These are phyloP conservation scores for Mortierella sp. DNA, from an alignment of 371 early-diverging fungal genomes.

Conservation along the genomic window DNA sequence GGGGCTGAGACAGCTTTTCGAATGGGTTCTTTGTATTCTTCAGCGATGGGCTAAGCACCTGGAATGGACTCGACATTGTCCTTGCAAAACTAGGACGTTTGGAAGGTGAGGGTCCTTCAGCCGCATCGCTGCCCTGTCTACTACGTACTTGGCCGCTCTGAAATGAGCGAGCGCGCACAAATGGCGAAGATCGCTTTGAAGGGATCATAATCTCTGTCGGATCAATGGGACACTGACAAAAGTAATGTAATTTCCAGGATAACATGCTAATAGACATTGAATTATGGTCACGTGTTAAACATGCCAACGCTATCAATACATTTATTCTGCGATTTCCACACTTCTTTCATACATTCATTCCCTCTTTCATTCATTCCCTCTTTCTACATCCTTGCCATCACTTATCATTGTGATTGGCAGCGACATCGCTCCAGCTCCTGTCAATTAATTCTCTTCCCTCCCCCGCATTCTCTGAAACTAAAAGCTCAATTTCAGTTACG, in stretches of 20 bases:
- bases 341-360: background rate
- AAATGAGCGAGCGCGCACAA: constrained; percentile 41
- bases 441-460: background rate
- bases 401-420: constrained; percentile 36
- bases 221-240: background rate
- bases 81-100: constrained; percentile 37
- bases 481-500: background rate
- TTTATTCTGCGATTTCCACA: background rate
- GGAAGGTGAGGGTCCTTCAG: constrained; percentile 23
- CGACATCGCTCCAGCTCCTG: constrained; percentile 1
- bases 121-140: background rate
- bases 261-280: background rate
- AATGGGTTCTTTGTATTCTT: constrained; percentile 41
- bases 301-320: no score
- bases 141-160: constrained; percentile 20
- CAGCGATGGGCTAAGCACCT: constrained; percentile 40
- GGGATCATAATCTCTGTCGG: constrained; percentile 36
- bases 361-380: background rate
- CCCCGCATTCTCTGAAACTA: background rate
- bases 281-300: background rate
- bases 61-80: constrained; percentile 45
- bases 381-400: constrained; percentile 1
- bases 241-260: no score
- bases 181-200: constrained; percentile 48
- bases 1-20: constrained; percentile 29